phyloP scores from a whole-genome alignment of 768 basidiomycete genomes.

The Trametopsis cervina region DNA sequence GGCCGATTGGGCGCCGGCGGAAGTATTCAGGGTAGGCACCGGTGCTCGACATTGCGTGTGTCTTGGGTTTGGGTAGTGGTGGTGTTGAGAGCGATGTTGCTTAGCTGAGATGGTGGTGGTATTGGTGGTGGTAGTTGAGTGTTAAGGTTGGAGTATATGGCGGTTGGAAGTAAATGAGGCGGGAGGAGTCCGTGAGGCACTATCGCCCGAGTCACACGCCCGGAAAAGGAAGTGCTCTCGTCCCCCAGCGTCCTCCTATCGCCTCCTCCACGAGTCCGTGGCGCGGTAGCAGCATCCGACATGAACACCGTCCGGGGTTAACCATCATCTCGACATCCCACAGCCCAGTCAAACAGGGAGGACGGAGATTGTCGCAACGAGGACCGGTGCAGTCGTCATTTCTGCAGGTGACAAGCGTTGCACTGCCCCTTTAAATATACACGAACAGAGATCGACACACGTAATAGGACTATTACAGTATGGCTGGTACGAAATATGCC shows the following conservation, averaged over 20 bases:
- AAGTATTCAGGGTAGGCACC: slow-evolving; percentile 37
- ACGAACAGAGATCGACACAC: too few relatives aligned
- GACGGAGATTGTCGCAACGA: too few relatives aligned
- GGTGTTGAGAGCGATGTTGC: not conserved
- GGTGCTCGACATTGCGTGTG: slow-evolving; percentile 16
- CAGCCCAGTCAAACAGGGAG: too few relatives aligned
- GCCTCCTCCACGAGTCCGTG: slow-evolving; percentile 1
- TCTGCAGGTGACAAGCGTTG: too few relatives aligned
- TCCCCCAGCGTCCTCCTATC: slow-evolving; percentile 7
- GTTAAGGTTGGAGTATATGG: slow-evolving; percentile 14
- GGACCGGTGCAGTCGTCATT: too few relatives aligned
- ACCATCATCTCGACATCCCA: too few relatives aligned
- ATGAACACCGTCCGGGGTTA: too few relatives aligned
- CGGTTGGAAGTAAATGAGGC: slow-evolving; percentile 15
- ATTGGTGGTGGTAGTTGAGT: slow-evolving; percentile 18
- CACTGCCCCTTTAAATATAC: too few relatives aligned
- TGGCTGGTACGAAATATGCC: slow-evolving; percentile 91
- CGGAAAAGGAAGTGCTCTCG: not conserved
- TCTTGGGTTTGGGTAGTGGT: slow-evolving; percentile 6
- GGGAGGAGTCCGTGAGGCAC: slow-evolving; percentile 18
- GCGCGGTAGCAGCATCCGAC: not conserved
- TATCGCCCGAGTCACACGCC: slow-evolving; percentile 20
- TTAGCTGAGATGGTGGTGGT: not conserved
- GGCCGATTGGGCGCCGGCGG: slow-evolving; percentile 65
- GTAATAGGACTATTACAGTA: too few relatives aligned